Evolutionary conservation across 495 filamentous ascomycete species (phyloP), one percentile per base, ranked within the genome.

Genomic region (Penicillium tannophilum): DNA sequence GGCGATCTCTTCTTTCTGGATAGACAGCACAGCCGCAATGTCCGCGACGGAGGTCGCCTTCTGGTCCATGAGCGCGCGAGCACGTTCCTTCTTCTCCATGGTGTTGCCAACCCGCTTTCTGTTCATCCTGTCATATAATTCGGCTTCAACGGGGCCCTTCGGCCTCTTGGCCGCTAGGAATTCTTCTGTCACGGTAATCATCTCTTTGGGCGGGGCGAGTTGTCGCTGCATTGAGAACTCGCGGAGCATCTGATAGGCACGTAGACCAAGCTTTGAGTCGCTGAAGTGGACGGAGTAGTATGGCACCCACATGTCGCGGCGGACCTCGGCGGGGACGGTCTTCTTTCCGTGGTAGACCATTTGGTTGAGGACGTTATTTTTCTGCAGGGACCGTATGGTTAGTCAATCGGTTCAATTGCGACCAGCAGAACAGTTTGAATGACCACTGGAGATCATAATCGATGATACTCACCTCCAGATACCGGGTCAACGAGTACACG

Each of bases 341-440:
- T 98, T 94, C 76, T 96, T 96, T 79, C 93, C 94, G 51, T 91
- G 87, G 80, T 86, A 96, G 62, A 91, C 79, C 59, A 97, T 75
- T 74, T 98, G 94, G 49, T 80, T 77, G 55, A 95, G 73, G 56
- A 86, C 76, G 57, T 77, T 81, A 72, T 84, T 84, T 76, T 88
- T 81, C 89, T 91, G 60, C 5, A 31, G 48, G 16, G 55, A 26
- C 17, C 10, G 16, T 33, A 16, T 59, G 16, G 55, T 63, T 56
- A 54, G 52, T 46, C 43, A 53, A 52, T 48, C 51, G 35, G 26
- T 52, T 14, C 16, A 4, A n/a, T 0, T 41, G 16, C 39, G 14
- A 41, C 16, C 16, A 16, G 14, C 9, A 41, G 17, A 6, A 17
- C 16, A n/a, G 16, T 2, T 39, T 11, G 6, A 17, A 4, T n/a